A percentile compares a stretch with the other conserved stretches of the same genome.
phyloP scores from a whole-genome alignment of 2,329 filamentous ascomycete genomes.

The Elsinoe arachidis region DNA sequence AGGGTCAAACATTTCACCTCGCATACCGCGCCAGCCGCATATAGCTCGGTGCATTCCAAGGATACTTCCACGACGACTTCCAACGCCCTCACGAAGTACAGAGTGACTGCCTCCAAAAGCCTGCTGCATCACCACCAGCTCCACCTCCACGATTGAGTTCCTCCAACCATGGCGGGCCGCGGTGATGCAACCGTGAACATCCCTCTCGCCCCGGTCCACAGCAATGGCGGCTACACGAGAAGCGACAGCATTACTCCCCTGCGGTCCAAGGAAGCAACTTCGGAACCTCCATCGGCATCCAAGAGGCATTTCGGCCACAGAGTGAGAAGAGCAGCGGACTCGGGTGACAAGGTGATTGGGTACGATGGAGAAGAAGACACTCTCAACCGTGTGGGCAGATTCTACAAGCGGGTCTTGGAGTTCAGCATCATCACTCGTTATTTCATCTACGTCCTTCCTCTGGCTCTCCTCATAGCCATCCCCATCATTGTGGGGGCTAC shows the following conservation, averaged over 20 bases:
- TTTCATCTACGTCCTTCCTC: conserved; percentile 52
- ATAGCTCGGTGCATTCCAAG: not conserved
- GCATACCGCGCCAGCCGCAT: conserved; percentile 5
- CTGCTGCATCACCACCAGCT: not conserved
- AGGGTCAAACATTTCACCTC: not conserved
- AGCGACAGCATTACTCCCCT: conserved; percentile 29
- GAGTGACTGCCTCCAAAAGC: not conserved
- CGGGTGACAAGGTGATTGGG: conserved; percentile 27
- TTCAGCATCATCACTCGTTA: conserved; percentile 57
- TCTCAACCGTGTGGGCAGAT: conserved; percentile 49
- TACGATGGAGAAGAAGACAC: conserved; percentile 45
- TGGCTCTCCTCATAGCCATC: conserved; percentile 50
- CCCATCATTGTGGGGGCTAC: conserved; percentile 56
- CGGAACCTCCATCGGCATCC: conserved; percentile 20
- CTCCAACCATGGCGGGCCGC: conserved; percentile 26
- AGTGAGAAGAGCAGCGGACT: conserved; percentile 27
- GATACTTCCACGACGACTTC: not conserved
- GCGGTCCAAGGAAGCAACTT: conserved; percentile 13
- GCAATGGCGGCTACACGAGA: conserved; percentile 30
- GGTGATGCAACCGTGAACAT: conserved; percentile 54
- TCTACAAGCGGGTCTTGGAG: conserved; percentile 54
- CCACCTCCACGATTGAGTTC: not conserved
- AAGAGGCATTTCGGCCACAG: conserved; percentile 32
- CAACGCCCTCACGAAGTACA: not conserved
- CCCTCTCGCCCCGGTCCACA: conserved; percentile 48